Evolutionary conservation across 495 filamentous ascomycete genomes (phyloP), one percentile per base, ranked within the genome.

Genomic region (Penicillium tannophilum): DNA sequence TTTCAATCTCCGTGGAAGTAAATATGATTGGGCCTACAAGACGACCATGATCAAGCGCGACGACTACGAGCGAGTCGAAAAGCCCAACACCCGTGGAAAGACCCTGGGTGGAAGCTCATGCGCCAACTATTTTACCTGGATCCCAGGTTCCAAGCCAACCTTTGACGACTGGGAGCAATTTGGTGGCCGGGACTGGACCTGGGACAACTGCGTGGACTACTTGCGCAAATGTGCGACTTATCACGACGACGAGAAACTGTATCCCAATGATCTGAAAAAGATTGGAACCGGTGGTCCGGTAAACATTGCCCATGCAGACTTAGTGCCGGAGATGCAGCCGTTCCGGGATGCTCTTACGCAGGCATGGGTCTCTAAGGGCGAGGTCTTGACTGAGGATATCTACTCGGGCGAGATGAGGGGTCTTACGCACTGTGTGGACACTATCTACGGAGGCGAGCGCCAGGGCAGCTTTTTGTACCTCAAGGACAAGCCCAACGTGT

Each of bases 1-100:
- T 14, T 75, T 81, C 33, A 66, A 69, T 2, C 70, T 80, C 2
- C 72, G 76, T 1, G 70, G 68, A 17, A 78, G 73, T 59, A 63
- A 79, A 54, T 72, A 81, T 61, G 84, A 88, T 69, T 88, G 84
- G 84, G 73, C 67, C 1, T 87, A 85, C 73, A 85, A 88, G 72
- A 82, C 82, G 2, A 85, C 82, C 20, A 80, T 86, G 77, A 79
- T 86, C 69, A 77, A 84, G 54, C 78, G 83, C 9, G 77, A 79
- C 14, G 84, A 86, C 55, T 86, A 86, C 64, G 79, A 79, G 51
- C 82, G 84, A 6, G 64, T 87, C 35, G 84, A 87, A 66, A 87
- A 86, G 71, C 84, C 82, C 36, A 85, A 85, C 58, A 79, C 79
- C 19, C 76, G 82, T n/a, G 83, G 84, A 11, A 82, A 81, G 58